Evolutionary conservation across 768 basidiomycete genomes (phyloP), one percentile per base, ranked within the genome.

Genomic region (Termitomyces sp.): DNA sequence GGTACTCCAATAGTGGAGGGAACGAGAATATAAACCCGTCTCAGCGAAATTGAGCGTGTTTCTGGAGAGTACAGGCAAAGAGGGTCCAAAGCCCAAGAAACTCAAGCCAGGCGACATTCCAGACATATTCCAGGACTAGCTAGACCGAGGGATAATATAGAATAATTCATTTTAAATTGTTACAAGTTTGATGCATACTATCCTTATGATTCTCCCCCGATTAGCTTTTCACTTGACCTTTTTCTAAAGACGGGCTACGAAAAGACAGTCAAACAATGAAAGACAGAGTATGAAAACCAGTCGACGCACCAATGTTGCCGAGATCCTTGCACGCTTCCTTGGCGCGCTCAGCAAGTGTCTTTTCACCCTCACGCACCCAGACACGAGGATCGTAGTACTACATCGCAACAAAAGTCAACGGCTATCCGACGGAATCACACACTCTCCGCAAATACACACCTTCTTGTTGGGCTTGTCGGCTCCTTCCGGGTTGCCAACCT

Each of bases 391-490:
- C 94, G 75, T 96, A 96, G 79, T 72, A 88, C 89, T 89, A 59
- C 13, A 15, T 27, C 56, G 16, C 7, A 20, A 38, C 32, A 27
- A 63, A 32, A 57, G 20, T 39, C 40, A 42, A 22, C 13, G 40
- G 20, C 32, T 18, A 13, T 35, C 18, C 22, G 43, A 15, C 4
- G 25, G 50, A 46, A 50, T 3, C 46, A 41, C 46, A 41, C 40
- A 12, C 11, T 15, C 43, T 44, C 25, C 2, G 9, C 40, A 25
- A 18, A 9, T 12, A 56, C 67, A 20, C 52, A 86, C 88, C 85
- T 98, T 99, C 90, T 99, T 99, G 86, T 99, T 98, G 54, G 96
- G 96, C 80, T 96, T 96, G 76, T 98, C 95, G 20, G 85, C 70
- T 42, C 94, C 95, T 23, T 98, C 95, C 38, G 97, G 97, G 82